Base-by-base conservation (phyloP, 345 rosid genomes). In the Pugionium cornutum region DNA sequence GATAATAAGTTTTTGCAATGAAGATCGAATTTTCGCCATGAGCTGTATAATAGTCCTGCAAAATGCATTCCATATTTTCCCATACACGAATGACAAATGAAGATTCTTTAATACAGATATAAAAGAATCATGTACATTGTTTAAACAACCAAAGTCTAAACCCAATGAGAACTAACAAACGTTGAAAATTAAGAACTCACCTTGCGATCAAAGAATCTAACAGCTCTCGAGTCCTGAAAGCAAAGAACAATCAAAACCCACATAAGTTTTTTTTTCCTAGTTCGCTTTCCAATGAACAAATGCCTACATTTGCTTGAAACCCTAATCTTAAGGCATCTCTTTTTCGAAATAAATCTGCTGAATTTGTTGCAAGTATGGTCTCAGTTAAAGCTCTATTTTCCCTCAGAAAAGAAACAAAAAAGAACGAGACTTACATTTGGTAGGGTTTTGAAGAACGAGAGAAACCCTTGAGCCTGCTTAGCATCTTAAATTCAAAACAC, bases 381-480 rank as follows among this genome's bases (percentile, higher is more conserved):
- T 39, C 25, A 10, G 3, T 30, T 35, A 3, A 43, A 7, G 31
- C 5, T 36, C 1, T 55, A 31, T 0, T 9, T 37, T 25, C 4
- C 37, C 56, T 41, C 53, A 62, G 60, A 62, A 62, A 74, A 25
- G 59, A 40, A 62, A 9, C 11, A 57, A 56, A 25, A 40, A 62
- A 9, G 18, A 57, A 56, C 9, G 28, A 37, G 54, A 66, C 86
- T 81, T 83, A 94, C 99, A 59, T 46, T 77, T 55, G 95, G 88
- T 52, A 94, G 89, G 69, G 88, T 83, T 83, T 84, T 94, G 86
- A 86, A 94, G 84, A 94, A 94, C 6, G 92, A 84, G 61, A 94
- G 86, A 80, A 94, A 94, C 72, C 99, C 99, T 73, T 87, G 95
- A 66, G 99, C 92, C 75, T 94, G 99, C 83, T 85, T 90, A 48